These are phyloP conservation scores for Hortiboletus flavorubellus DNA, from an alignment of 768 basidiomycete species.

Conservation along the genomic window DNA sequence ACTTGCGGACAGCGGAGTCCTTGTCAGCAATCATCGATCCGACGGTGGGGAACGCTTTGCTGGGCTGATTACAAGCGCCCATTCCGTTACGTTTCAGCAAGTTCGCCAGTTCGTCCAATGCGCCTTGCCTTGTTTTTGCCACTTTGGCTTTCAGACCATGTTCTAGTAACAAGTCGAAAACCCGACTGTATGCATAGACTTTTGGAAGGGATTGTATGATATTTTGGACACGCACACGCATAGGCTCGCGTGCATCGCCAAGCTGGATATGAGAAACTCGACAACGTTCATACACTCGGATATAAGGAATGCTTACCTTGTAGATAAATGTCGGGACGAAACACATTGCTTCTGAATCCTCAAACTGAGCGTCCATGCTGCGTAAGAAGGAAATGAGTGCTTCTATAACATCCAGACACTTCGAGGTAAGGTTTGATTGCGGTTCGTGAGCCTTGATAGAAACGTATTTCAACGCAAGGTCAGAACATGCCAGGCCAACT, in stretches of 20 bases:
- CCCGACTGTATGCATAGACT: conserved; percentile 89
- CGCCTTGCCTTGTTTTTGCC: conserved; percentile 85
- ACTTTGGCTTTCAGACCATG: conserved; percentile 89
- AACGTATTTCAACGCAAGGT: conserved; percentile 89
- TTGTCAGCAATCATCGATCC: conserved; percentile 84
- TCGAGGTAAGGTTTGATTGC: conserved; percentile 83
- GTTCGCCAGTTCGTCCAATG: conserved; percentile 75
- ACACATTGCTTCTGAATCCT: conserved; percentile 81
- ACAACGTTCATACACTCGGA: not conserved
- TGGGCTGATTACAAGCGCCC: conserved; percentile 69
- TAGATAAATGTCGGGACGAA: conserved; percentile 87
- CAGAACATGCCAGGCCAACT: conserved; percentile 80
- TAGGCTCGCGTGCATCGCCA: conserved; percentile 85
- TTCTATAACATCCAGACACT: conserved; percentile 85
- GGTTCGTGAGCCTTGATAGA: conserved; percentile 89
- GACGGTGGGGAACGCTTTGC: conserved; percentile 74
- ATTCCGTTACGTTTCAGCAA: conserved; percentile 82
- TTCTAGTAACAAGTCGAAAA: conserved; percentile 85
- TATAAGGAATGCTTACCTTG: conserved; percentile 55
- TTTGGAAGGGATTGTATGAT: conserved; percentile 84
- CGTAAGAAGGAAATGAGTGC: conserved; percentile 75
- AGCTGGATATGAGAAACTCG: conserved; percentile 49
- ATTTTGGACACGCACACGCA: conserved; percentile 74
- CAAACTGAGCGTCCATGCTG: conserved; percentile 68
- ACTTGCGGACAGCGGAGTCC: conserved; percentile 85